Percentiles rank a stretch among this genome's conserved stretches.
phyloP scores from a whole-genome alignment of 2,329 filamentous ascomycete genomes.

The Curvularia sp. region DNA sequence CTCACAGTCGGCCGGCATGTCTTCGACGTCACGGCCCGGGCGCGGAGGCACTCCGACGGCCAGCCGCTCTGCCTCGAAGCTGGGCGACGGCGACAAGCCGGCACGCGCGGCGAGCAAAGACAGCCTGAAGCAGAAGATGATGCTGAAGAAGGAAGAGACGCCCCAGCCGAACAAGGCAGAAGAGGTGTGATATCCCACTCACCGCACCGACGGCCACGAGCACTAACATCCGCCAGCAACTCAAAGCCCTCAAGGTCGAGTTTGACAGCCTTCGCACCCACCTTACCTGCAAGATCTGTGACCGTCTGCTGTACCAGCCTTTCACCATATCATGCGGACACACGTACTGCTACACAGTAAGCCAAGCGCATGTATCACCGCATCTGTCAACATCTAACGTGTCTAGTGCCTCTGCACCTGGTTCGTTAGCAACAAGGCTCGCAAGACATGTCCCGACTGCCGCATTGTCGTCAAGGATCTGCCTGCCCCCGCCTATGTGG shows the following conservation, averaged over 20 bases:
- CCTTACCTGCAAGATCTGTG: conserved; percentile 72
- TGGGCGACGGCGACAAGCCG: conserved; percentile 39
- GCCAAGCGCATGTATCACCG: conserved; percentile 34
- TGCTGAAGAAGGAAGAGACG: conserved; percentile 43
- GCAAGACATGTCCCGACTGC: conserved; percentile 74
- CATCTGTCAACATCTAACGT: conserved; percentile 28
- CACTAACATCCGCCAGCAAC: conserved; percentile 46
- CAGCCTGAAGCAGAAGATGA: conserved; percentile 50
- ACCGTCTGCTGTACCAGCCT: conserved; percentile 72
- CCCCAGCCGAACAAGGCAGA: conserved; percentile 45
- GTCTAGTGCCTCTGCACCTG: conserved; percentile 63
- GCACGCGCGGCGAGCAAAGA: conserved; percentile 46
- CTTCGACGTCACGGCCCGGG: conserved; percentile 34
- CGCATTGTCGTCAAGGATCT: conserved; percentile 64
- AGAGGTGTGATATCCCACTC: conserved; percentile 34
- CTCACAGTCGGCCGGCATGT: conserved; percentile 34
- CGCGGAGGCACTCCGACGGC: conserved; percentile 39
- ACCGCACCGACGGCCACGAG: background rate
- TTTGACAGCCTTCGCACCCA: conserved; percentile 67
- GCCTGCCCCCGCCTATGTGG: conserved; percentile 70
- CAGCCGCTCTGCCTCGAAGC: conserved; percentile 40
- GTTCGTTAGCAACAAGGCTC: conserved; percentile 61
- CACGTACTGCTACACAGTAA: conserved; percentile 73
- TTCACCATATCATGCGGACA: conserved; percentile 73
- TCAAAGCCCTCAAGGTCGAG: conserved; percentile 55